Evolutionary conservation across 108 stramenopile genomes (phyloP).

Genomic region (Chaetoceros muelleri): DNA sequence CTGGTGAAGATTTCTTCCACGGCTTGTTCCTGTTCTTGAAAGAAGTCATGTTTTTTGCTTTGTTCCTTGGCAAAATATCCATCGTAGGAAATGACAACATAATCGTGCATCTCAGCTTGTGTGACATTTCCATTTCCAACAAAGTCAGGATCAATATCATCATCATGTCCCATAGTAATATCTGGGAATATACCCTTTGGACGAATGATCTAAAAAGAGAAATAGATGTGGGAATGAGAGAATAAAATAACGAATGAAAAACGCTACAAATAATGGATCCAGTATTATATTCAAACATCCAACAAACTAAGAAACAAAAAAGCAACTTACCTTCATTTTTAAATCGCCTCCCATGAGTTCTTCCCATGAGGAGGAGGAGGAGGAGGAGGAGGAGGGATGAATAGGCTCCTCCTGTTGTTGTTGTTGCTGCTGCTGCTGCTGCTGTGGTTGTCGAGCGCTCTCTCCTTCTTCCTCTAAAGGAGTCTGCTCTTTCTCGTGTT

Average conservation of each 20-base stretch:
- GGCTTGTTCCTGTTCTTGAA: constrained; percentile 3
- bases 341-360: constrained; percentile 44
- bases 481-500: too few species aligned
- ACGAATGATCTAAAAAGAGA: neutral
- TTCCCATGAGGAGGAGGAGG: constrained; percentile 19
- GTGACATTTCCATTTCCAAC: constrained; percentile 4
- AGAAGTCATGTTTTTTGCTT: constrained; percentile 4
- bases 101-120: constrained; percentile 22
- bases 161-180: neutral
- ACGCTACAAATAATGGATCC: neutral
- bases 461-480: too few species aligned
- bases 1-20: neutral
- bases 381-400: too few species aligned
- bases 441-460: too few species aligned
- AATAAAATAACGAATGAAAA: neutral
- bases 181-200: neutral
- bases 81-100: constrained; percentile 31
- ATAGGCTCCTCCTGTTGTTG: too few species aligned
- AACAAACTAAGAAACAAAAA: neutral
- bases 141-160: neutral
- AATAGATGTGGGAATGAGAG: neutral
- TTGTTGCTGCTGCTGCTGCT: too few species aligned
- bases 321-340: constrained; percentile 29
- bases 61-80: constrained; percentile 20
- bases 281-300: neutral